A percentile compares a stretch with the other conserved stretches of the same genome.
phyloP scores from a whole-genome alignment of 2,329 filamentous ascomycete species.

The Aspergillus persii region DNA sequence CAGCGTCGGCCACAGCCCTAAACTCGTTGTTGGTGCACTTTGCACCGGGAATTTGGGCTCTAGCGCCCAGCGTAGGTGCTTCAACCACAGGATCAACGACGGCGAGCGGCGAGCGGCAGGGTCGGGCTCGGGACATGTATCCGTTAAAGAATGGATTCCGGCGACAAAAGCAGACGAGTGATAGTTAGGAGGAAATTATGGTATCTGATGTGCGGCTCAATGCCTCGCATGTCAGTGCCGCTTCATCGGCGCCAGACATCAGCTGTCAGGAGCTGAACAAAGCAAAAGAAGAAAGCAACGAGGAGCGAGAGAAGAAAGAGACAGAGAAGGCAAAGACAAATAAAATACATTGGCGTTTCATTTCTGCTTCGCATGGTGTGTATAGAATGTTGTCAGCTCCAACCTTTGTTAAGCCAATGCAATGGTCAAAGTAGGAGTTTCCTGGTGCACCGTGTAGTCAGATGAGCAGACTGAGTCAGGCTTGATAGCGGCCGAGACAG shows the following conservation, averaged over 20 bases:
- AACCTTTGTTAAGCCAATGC: too few relatives aligned
- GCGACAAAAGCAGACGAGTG: neutral
- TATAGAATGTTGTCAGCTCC: too few relatives aligned
- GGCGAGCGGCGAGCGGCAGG: neutral
- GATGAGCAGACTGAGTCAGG: too few relatives aligned
- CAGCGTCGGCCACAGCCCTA: slow-evolving; percentile 29
- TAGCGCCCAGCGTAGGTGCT: neutral
- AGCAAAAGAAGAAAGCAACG: neutral
- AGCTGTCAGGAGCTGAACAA: neutral
- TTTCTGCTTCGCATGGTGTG: too few relatives aligned
- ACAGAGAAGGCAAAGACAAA: neutral
- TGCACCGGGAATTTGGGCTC: neutral
- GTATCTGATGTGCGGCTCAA: neutral
- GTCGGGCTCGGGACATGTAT: slow-evolving; percentile 1
- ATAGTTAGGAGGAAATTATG: neutral
- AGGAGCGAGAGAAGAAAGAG: neutral
- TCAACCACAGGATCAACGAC: neutral
- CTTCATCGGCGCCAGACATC: neutral
- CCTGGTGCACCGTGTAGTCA: too few relatives aligned
- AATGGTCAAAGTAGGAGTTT: too few relatives aligned
- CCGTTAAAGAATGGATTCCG: neutral
- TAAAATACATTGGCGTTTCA: neutral
- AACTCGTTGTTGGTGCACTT: slow-evolving; percentile 13
- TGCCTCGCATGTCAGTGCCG: neutral
- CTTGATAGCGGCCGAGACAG: too few relatives aligned